A percentile compares a stretch with the other conserved stretches of the same genome.
These are phyloP conservation scores for Blastobotrys parvus DNA, from an alignment of 805 yeast species.

Conservation along the genomic window DNA sequence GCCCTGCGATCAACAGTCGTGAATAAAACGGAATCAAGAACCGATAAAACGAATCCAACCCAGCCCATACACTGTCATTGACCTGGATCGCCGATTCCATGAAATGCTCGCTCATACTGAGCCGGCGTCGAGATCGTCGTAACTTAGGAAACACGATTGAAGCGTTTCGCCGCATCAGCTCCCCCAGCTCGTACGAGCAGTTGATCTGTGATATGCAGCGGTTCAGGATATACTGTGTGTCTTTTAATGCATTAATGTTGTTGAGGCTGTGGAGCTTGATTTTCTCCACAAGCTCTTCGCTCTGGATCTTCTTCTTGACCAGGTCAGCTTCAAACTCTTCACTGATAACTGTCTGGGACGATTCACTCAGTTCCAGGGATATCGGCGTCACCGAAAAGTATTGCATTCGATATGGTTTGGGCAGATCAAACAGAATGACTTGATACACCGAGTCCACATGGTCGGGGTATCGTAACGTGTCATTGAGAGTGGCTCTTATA, in stretches of 20 bases:
- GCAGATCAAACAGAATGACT: slow-evolving; percentile 60
- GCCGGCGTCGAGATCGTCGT: slow-evolving; percentile 15
- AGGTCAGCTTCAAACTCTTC: slow-evolving; percentile 25
- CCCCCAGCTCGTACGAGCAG: slow-evolving; percentile 28
- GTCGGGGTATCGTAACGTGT: slow-evolving; percentile 8
- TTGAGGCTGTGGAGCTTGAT: slow-evolving; percentile 17
- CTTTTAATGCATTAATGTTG: slow-evolving; percentile 2
- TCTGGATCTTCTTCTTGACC: slow-evolving; percentile 14
- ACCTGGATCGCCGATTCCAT: slow-evolving; percentile 12
- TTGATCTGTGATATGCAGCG: slow-evolving; percentile 29
- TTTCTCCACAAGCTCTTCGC: slow-evolving; percentile 13
- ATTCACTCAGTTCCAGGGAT: slow-evolving; percentile 41
- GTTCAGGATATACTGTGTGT: slow-evolving; percentile 8
- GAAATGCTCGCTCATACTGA: slow-evolving; percentile 17
- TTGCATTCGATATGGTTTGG: slow-evolving; percentile 61
- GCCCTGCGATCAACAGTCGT: slow-evolving; percentile 12
- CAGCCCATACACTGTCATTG: slow-evolving; percentile 9
- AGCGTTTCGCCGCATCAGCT: slow-evolving; percentile 20
- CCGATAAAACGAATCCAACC: slow-evolving; percentile 4
- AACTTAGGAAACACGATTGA: slow-evolving; percentile 20
- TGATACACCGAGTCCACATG: slow-evolving; percentile 8
- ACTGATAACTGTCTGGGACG: slow-evolving; percentile 17
- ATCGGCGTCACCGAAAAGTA: slow-evolving; percentile 73
- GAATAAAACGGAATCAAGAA: slow-evolving; percentile 11
- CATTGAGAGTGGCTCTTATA: slow-evolving; percentile 10